Conservation (phyloP, 768 basidiomycete genomes). For the Mycena haematopus region DNA sequence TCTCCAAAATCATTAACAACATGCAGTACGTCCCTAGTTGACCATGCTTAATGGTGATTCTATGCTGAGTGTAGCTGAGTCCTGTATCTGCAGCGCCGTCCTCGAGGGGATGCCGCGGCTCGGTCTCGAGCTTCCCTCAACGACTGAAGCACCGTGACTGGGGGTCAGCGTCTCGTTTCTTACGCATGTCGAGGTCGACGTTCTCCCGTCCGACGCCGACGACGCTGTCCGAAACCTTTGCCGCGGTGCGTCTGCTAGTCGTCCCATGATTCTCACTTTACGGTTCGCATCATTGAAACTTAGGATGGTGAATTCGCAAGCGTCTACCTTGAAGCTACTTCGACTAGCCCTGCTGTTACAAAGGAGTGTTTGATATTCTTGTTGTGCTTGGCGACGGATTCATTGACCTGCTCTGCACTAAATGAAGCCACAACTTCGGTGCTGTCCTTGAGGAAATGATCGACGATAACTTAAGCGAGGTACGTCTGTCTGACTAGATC, state of each 20-base stretch:
- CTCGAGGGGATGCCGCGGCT: constrained; percentile 91
- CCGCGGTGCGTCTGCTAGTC: constrained; percentile 37
- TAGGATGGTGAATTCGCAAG: too few relatives aligned
- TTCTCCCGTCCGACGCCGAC: constrained; percentile 72
- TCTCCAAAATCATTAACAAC: constrained; percentile 89
- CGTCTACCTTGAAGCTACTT: too few relatives aligned
- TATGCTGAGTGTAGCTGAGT: too few relatives aligned
- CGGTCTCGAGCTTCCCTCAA: constrained; percentile 72
- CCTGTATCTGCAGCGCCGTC: constrained; percentile 62
- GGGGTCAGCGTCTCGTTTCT: constrained; percentile 74
- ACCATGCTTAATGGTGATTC: neutral
- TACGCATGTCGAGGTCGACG: constrained; percentile 78
- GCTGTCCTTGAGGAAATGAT: too few relatives aligned
- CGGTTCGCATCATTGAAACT: too few relatives aligned
- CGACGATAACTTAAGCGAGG: too few relatives aligned
- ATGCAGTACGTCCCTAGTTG: constrained; percentile 71
- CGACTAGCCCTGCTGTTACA: too few relatives aligned
- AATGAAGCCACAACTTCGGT: too few relatives aligned
- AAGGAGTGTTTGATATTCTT: too few relatives aligned
- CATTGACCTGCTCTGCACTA: too few relatives aligned
- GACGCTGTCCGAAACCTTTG: constrained; percentile 85
- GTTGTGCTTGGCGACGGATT: too few relatives aligned
- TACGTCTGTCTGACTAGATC: too few relatives aligned
- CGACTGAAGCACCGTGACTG: constrained; percentile 72
- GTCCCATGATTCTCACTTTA: neutral